phyloP scores from a whole-genome alignment of 1,139 yeast species.

The Yamadazyma sp. region DNA sequence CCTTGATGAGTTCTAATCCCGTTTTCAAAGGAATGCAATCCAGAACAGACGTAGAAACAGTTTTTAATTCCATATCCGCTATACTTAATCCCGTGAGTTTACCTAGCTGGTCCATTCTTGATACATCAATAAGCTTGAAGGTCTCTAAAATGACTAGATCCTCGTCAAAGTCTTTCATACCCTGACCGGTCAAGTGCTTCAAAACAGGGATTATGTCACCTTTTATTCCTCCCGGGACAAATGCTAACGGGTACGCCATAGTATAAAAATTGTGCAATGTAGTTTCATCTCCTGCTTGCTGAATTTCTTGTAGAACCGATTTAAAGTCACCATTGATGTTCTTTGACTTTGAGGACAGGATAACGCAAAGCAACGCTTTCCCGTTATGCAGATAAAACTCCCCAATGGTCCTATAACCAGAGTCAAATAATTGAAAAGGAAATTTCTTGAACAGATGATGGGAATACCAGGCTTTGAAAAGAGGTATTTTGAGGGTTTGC shows the following conservation, averaged over 20 bases:
- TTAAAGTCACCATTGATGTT: background rate
- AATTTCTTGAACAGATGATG: conserved; percentile 31
- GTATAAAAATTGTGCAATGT: background rate
- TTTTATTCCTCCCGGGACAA: conserved; percentile 40
- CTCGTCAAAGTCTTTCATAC: conserved; percentile 20
- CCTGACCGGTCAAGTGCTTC: conserved; percentile 5
- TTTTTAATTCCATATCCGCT: background rate
- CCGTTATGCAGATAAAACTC: conserved; percentile 31
- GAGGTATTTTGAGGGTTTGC: conserved; percentile 25
- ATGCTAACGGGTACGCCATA: conserved; percentile 48
- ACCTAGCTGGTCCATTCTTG: conserved; percentile 15
- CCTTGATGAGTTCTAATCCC: conserved; percentile 22
- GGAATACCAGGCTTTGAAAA: conserved; percentile 45
- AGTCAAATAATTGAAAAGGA: conserved; percentile 40
- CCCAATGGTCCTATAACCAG: conserved; percentile 27
- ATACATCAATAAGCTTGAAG: conserved; percentile 42
- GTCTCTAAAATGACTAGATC: conserved; percentile 23
- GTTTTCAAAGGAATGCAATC: conserved; percentile 27
- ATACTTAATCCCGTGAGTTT: background rate
- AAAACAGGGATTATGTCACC: conserved; percentile 22
- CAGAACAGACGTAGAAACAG: conserved; percentile 3
- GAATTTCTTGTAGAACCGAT: background rate
- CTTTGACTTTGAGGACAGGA: conserved; percentile 21
- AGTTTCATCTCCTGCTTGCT: background rate
- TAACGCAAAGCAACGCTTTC: conserved; percentile 35